phyloP scores from a whole-genome alignment of 495 filamentous ascomycete genomes.

The Xylaria intraflava region DNA sequence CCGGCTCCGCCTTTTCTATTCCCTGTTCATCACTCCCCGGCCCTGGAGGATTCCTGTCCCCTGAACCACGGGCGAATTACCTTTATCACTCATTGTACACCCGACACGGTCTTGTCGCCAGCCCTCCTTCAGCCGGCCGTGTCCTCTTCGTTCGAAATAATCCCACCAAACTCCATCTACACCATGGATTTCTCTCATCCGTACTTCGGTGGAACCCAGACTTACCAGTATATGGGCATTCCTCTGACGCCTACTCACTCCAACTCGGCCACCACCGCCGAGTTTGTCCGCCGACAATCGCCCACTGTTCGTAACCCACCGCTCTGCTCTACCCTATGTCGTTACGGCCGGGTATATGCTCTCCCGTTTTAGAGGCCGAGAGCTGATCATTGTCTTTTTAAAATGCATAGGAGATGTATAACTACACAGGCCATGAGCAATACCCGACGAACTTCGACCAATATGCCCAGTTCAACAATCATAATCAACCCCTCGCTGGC shows the following conservation, averaged over 20 bases:
- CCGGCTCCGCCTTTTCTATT: slow-evolving; percentile 15
- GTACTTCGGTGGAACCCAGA: slow-evolving; percentile 43
- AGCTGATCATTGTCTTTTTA: slow-evolving; percentile 15
- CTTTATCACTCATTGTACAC: neutral
- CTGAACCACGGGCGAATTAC: neutral
- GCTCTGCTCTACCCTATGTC: slow-evolving; percentile 7
- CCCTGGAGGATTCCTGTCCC: no score
- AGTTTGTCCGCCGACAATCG: slow-evolving; percentile 42
- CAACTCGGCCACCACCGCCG: slow-evolving; percentile 46
- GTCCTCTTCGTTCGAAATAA: neutral
- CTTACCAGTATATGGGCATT: slow-evolving; percentile 51
- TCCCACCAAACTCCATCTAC: neutral
- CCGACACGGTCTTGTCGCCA: neutral
- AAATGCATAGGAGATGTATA: slow-evolving; percentile 41
- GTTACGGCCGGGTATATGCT: neutral
- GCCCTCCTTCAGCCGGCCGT: neutral
- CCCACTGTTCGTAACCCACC: slow-evolving; percentile 43
- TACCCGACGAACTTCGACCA: slow-evolving; percentile 39
- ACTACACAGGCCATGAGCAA: slow-evolving; percentile 37
- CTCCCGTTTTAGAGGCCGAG: slow-evolving; percentile 7
- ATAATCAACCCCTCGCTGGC: slow-evolving; percentile 31
- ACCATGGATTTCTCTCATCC: slow-evolving; percentile 41
- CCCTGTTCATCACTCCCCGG: slow-evolving; percentile 12
- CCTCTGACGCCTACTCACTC: slow-evolving; percentile 47
- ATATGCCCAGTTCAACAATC: slow-evolving; percentile 36